phyloP scores from a whole-genome alignment of 306 rosid genomes.

The Acmispon strigosus region DNA sequence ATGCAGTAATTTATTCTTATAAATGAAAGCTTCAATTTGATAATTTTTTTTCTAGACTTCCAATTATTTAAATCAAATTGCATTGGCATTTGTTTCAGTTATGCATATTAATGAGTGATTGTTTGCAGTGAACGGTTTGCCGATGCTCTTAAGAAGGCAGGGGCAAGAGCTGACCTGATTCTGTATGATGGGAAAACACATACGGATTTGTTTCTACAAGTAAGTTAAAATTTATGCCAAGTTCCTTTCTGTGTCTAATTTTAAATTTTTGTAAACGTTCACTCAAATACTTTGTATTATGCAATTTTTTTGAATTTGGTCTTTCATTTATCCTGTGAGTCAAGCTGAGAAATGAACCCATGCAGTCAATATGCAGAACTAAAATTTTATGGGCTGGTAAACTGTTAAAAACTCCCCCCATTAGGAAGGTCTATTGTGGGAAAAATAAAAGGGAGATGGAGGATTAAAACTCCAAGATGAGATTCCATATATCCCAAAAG shows the following conservation, averaged over 20 bases:
- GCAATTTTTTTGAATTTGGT: not conserved
- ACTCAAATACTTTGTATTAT: not conserved
- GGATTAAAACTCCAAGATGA: too few species aligned
- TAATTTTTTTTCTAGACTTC: not conserved
- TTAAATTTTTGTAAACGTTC: not conserved
- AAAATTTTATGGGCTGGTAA: not conserved
- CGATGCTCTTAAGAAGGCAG: slow-evolving; percentile 53
- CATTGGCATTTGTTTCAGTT: not conserved
- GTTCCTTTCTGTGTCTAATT: not conserved
- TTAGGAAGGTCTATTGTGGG: too few species aligned
- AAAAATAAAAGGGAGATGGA: too few species aligned
- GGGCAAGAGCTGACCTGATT: slow-evolving; percentile 60
- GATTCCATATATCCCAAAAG: too few species aligned
- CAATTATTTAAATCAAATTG: not conserved
- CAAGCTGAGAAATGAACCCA: not conserved
- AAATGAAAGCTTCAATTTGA: not conserved
- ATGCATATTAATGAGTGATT: slow-evolving; percentile 11
- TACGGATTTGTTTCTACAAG: slow-evolving; percentile 96
- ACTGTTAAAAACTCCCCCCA: too few species aligned
- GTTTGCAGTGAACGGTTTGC: slow-evolving; percentile 60
- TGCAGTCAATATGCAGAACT: not conserved
- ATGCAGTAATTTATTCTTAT: not conserved
- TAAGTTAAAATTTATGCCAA: slow-evolving; percentile 25
- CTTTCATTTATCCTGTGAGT: not conserved
- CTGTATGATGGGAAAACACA: slow-evolving; percentile 82